A percentile compares a stretch with the other conserved stretches of the same genome.
These are phyloP conservation scores for Eimeria acervulina DNA, from an alignment of 169 alveolate species.

Conservation along the genomic window DNA sequence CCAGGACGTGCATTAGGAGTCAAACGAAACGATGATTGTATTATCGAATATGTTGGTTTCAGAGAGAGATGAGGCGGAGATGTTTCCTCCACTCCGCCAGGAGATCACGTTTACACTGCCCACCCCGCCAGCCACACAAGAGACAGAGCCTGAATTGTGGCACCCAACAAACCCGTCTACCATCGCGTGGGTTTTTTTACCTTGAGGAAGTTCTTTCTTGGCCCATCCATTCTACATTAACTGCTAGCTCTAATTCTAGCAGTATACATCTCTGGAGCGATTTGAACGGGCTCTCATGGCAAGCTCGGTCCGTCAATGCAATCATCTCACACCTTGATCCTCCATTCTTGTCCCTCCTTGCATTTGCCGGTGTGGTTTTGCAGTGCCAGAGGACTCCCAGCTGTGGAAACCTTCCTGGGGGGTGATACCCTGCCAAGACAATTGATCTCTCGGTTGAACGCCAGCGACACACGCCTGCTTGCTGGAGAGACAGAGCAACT, in stretches of 20 bases:
- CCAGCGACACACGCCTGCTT: constrained; percentile 73
- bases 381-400: constrained; percentile 62
- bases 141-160: constrained; percentile 73
- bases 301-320: background rate
- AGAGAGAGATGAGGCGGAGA: constrained; percentile 62
- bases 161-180: constrained; percentile 66
- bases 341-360: background rate
- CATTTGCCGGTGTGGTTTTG: background rate
- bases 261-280: background rate
- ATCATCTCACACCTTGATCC: background rate
- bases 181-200: constrained; percentile 33
- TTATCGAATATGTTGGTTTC: background rate
- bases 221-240: background rate
- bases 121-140: constrained; percentile 54
- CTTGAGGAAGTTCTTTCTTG: background rate
- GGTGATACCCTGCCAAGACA: constrained; percentile 67
- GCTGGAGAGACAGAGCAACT: constrained; percentile 78
- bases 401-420: constrained; percentile 32
- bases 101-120: constrained; percentile 52
- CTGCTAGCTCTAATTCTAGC: background rate
- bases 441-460: constrained; percentile 42
- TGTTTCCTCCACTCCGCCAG: constrained; percentile 62
- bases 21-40: background rate
- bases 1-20: background rate
- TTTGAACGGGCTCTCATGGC: background rate